Percentiles rank a stretch among this genome's conserved stretches.
These are phyloP conservation scores for Mycosphaerella sp. DNA, from an alignment of 2,329 filamentous ascomycete species.

Conservation along the genomic window DNA sequence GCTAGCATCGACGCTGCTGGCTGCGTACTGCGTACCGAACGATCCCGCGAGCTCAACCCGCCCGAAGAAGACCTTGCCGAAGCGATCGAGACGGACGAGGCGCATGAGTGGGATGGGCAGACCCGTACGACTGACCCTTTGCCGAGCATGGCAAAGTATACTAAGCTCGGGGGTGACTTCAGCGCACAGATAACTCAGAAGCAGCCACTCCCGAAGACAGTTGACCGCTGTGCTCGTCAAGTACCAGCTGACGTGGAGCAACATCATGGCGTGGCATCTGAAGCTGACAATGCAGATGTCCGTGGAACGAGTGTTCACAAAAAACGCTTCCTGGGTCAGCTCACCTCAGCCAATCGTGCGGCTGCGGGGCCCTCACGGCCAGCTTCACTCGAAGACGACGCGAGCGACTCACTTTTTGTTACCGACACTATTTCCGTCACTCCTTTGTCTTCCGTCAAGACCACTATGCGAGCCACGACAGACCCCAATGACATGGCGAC, in stretches of 20 bases:
- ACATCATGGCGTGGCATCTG: not conserved
- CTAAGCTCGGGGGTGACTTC: not conserved
- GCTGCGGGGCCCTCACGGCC: no score
- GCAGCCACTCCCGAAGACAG: not conserved
- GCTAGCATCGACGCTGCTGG: conserved; percentile 23
- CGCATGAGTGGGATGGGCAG: no score
- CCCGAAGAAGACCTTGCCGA: not conserved
- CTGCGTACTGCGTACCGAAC: conserved; percentile 13
- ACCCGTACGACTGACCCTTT: not conserved
- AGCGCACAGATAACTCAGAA: not conserved
- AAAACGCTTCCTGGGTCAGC: no score
- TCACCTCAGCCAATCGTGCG: no score
- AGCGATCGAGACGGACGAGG: no score
- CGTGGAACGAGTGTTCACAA: no score
- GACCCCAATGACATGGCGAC: not conserved
- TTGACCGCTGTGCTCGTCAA: not conserved
- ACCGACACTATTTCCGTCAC: not conserved
- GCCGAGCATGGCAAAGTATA: not conserved
- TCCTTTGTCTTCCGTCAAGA: not conserved
- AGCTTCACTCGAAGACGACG: not conserved
- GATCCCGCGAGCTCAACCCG: conserved; percentile 15
- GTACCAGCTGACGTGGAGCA: not conserved
- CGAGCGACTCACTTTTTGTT: not conserved
- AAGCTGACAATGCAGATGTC: not conserved
- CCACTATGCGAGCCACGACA: not conserved